A percentile compares a stretch with the other conserved stretches of the same genome.
Evolutionary conservation across 2,329 filamentous ascomycete species (phyloP).

Genomic region (Fulvia fulva): DNA sequence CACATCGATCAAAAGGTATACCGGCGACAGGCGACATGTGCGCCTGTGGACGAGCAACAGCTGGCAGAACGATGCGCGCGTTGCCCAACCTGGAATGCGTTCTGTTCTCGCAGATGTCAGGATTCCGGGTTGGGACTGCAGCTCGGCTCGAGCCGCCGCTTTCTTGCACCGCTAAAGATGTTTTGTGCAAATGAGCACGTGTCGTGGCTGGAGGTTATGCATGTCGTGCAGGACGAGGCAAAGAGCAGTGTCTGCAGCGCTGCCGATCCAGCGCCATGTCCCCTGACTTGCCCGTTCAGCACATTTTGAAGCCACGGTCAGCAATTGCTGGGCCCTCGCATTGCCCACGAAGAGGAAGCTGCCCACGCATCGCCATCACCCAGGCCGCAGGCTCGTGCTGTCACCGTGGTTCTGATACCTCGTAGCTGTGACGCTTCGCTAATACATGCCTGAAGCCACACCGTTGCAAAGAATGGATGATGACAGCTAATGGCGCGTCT

Average conservation of each 20-base stretch:
- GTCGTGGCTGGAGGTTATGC: not conserved
- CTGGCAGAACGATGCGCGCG: not conserved
- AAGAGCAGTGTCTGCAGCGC: not conserved
- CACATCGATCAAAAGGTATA: not conserved
- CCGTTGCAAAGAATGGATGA: not conserved
- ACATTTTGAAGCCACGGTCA: not conserved
- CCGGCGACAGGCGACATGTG: slow-evolving; percentile 12
- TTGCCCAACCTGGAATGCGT: not conserved
- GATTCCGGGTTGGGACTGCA: not conserved
- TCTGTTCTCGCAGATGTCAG: not conserved
- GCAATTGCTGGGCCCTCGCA: not conserved
- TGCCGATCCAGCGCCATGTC: not conserved
- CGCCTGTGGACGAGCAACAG: slow-evolving; percentile 7
- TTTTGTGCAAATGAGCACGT: not conserved
- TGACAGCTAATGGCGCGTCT: not conserved
- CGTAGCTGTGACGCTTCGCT: not conserved
- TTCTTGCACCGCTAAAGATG: no score
- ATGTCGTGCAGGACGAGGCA: not conserved
- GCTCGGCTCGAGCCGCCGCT: not conserved
- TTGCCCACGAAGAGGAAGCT: not conserved
- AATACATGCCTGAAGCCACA: not conserved
- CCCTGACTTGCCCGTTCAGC: not conserved
- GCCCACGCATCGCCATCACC: not conserved
- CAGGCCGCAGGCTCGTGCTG: not conserved
- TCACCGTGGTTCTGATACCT: not conserved